Base-by-base conservation (phyloP, 2,329 filamentous ascomycete genomes). In the Magnaporthales sp. region DNA sequence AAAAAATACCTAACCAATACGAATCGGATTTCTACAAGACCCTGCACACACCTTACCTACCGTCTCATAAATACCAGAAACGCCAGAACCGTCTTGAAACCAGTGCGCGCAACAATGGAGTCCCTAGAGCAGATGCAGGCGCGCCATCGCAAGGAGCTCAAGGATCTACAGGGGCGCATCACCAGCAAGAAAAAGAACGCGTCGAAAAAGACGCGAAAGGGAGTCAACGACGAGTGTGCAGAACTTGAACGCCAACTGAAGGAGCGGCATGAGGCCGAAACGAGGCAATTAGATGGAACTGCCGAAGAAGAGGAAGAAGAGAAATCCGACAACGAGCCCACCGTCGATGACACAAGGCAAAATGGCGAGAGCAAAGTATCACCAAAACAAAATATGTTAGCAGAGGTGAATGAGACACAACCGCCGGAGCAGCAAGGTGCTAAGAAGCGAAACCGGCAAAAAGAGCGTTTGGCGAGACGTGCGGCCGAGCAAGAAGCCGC, bases 161-260 rank as follows among this genome's bases (percentile, higher is more conserved):
- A 89, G 72, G 94, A 98, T 68, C 84, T 99, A 29, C 91, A 96
- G 76, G 85, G 87, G 64, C 89, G 90, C 68, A 88, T 96, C 74
- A 97, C 92, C 5, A 93, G 90, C 79, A 98, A 97, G 84, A 99
- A 97, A 83, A 98, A 97, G 82, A 90, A 91, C 79, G 93, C 95
- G 19, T 96, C 90, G 62, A 99, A 98, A 80, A 92, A 88, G 86
- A 93, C 84, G 71, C 86, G 81, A 73, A 92, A 90, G 75, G 88
- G 89, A 30, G 82, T 94, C 73, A 92, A 90, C 56, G 83, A 90
- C 65, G 91, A 94, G 75, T 92, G 91, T 71, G 89, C 89, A 68
- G 82, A 85, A 66, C 80, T 92, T 70, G 91, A 94, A 76, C 80
- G 85, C 8, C 78, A 86, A 66, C 74, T 91, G 58, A 87, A 86